Evolutionary conservation across 495 filamentous ascomycete species (phyloP).

Genomic region (Hypoxylon rickii): DNA sequence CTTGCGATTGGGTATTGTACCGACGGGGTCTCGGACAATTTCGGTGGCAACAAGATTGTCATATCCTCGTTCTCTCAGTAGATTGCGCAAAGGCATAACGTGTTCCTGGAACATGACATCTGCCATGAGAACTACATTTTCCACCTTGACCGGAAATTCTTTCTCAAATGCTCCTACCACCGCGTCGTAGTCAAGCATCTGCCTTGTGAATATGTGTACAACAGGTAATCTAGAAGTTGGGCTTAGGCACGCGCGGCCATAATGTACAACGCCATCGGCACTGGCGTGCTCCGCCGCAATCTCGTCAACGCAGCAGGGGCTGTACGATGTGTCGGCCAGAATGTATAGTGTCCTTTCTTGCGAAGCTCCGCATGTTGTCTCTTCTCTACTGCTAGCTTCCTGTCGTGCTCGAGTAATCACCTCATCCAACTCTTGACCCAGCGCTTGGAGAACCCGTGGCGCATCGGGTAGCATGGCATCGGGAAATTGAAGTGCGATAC

Average conservation of each 20-base stretch:
- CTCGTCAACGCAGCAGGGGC: constrained; percentile 96
- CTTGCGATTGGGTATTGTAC: constrained; percentile 82
- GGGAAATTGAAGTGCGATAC: constrained; percentile 91
- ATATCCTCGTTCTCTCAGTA: constrained; percentile 61
- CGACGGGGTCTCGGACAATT: constrained; percentile 77
- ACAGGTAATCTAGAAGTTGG: constrained; percentile 88
- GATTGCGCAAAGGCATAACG: constrained; percentile 47
- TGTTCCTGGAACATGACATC: constrained; percentile 85
- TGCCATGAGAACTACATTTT: constrained; percentile 81
- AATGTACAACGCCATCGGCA: constrained; percentile 92
- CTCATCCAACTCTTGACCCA: constrained; percentile 64
- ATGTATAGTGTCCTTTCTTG: no score
- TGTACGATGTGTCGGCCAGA: constrained; percentile 94
- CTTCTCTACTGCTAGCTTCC: constrained; percentile 13
- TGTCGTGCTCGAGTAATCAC: constrained; percentile 1
- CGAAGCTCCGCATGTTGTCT: no score
- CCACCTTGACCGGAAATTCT: constrained; percentile 64
- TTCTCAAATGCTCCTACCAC: constrained; percentile 66
- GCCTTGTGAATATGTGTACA: constrained; percentile 86
- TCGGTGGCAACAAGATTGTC: constrained; percentile 68
- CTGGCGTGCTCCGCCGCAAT: constrained; percentile 93
- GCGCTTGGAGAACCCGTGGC: constrained; percentile 72
- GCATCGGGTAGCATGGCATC: constrained; percentile 89
- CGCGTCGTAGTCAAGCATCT: constrained; percentile 61
- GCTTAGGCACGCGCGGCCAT: constrained; percentile 88